Conservation (phyloP, 73 alveolate genomes). For the Urostyla sp. region DNA sequence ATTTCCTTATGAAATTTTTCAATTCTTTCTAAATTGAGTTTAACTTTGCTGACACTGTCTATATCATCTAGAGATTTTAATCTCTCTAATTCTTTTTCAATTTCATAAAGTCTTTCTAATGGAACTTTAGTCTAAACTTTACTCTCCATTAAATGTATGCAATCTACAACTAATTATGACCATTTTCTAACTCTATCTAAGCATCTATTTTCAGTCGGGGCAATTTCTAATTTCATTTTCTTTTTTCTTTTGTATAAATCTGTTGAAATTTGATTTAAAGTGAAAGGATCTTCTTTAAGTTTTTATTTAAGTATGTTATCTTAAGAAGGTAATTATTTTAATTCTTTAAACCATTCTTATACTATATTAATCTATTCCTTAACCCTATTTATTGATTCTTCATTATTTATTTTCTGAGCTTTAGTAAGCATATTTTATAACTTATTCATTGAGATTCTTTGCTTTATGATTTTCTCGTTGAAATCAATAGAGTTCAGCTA, state of each 20-base stretch:
- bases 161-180: slow-evolving; percentile 6
- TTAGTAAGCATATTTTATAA: too few relatives aligned
- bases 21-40: neutral
- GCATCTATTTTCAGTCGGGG: neutral
- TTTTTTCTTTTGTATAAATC: neutral
- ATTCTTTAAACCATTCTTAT: slow-evolving; percentile 1
- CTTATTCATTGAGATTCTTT: too few relatives aligned
- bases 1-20: neutral
- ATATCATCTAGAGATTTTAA: slow-evolving; percentile 21
- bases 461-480: too few relatives aligned
- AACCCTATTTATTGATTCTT: neutral
- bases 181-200: slow-evolving; percentile 28
- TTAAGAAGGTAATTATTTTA: neutral
- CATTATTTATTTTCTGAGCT: too few relatives aligned
- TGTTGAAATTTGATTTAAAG: neutral
- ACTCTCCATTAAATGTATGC: neutral
- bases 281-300: neutral
- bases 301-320: neutral
- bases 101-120: slow-evolving; percentile 12
- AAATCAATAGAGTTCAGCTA: too few relatives aligned
- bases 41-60: neutral
- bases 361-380: neutral
- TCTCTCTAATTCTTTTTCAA: slow-evolving; percentile 14
- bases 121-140: neutral
- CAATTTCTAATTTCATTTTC: neutral